phyloP scores from a whole-genome alignment of 176 grass and related monocot genomes.

The Oryza glaberrima region DNA sequence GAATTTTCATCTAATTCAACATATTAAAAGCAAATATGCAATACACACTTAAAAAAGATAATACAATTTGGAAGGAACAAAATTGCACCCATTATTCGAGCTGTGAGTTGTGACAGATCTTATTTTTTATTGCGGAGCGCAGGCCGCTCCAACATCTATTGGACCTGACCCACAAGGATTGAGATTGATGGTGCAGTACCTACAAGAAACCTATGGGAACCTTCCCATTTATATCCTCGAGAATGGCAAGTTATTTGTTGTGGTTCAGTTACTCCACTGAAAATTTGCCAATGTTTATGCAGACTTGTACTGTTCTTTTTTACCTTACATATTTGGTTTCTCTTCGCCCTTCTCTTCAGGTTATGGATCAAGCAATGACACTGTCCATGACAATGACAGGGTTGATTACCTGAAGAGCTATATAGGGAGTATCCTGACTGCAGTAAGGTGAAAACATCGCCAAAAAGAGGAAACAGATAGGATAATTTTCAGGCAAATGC shows the following conservation, averaged over 20 bases:
- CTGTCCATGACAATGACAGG: constrained; percentile 53
- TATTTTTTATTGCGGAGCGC: neutral
- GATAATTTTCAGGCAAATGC: neutral
- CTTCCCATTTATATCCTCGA: constrained; percentile 73
- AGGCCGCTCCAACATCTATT: neutral
- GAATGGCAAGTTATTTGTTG: constrained; percentile 62
- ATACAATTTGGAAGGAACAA: neutral
- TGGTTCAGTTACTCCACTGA: neutral
- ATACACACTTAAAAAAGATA: too few species aligned
- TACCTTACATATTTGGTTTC: neutral
- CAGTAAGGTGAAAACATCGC: constrained; percentile 43
- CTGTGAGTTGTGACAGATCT: neutral
- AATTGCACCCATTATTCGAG: neutral
- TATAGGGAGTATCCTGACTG: constrained; percentile 49
- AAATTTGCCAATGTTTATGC: neutral
- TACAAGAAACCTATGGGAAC: constrained; percentile 56
- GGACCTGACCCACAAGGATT: constrained; percentile 47
- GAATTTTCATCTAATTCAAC: too few species aligned
- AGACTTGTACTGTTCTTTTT: neutral
- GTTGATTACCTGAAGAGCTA: constrained; percentile 57
- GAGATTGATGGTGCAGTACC: constrained; percentile 50
- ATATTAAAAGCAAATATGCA: too few species aligned
- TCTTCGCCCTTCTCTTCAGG: neutral
- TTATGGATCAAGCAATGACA: constrained; percentile 29
- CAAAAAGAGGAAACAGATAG: neutral